Base-by-base conservation (phyloP, 495 filamentous ascomycete genomes). In the Xylaria palmicola region DNA sequence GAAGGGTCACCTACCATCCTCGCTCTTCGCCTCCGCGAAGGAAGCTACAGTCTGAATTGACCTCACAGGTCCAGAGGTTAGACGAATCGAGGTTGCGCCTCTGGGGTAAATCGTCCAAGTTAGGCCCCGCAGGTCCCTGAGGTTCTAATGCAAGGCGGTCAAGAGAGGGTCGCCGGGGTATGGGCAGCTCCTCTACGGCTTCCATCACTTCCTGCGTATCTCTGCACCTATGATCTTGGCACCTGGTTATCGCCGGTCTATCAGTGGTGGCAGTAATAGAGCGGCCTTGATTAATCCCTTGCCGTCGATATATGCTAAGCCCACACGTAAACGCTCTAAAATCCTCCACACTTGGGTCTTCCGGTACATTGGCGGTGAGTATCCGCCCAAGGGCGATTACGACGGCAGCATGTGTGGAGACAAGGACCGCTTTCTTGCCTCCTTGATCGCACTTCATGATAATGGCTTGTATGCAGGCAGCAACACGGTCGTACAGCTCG, bases 401-500 rank as follows among this genome's bases (percentile, higher is more conserved):
- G 13, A 85, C 82, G 20, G 94, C 94, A 0, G 93, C 94, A 77
- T 98, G 94, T n/a, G 91, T 87, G 72, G 90, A 96, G 13, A 98
- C 82, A 22, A 96, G 63, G 15, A 97, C 77, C 0, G 90, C 78
- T 49, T 85, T 88, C 6, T 77, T 73, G 32, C 83, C 81, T 44
- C 84, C 80, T 19, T 70, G 66, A 68, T 98, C 94, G 30, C 88
- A 82, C 37, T 84, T 76, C 51, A 80, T 77, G 65, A 98, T 92
- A 50, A 98, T 82, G 6, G 75, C 77, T 15, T 84, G 75, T 20
- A 97, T 78, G 1, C 87, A 81, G 30, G 85, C 86, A 6, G 91
- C 90, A 7, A 89, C 74, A 22, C 94, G 88, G 62, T 92, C 80
- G 70, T 98, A 92, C 2, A 98, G 80, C 54, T 90, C 82, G 2